Conservation (phyloP, 2,329 filamentous ascomycete genomes). For the Periconia digitata region DNA sequence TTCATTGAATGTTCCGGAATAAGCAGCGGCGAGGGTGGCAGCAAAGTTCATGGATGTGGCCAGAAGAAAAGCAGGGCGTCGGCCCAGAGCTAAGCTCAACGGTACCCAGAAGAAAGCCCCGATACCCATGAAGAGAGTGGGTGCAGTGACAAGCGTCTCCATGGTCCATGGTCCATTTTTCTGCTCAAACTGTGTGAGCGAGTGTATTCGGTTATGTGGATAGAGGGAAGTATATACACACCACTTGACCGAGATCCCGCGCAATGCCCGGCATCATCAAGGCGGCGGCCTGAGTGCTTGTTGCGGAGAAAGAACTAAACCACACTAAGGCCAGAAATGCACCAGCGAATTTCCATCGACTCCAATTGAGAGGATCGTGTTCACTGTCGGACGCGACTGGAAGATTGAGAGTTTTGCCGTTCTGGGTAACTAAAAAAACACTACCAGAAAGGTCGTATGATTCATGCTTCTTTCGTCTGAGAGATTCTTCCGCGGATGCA, state of each 20-base stretch:
- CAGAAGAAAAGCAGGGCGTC: slow-evolving; percentile 40
- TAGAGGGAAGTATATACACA: background rate
- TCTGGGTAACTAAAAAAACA: slow-evolving; percentile 25
- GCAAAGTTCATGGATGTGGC: slow-evolving; percentile 29
- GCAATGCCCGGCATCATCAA: slow-evolving; percentile 17
- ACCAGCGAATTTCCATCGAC: slow-evolving; percentile 19
- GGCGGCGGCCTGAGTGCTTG: slow-evolving; percentile 21
- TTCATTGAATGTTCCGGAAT: slow-evolving; percentile 25
- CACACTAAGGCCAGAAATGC: slow-evolving; percentile 19
- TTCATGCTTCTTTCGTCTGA: slow-evolving; percentile 21
- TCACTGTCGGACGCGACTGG: slow-evolving; percentile 28
- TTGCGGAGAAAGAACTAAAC: slow-evolving; percentile 16
- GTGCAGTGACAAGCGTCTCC: slow-evolving; percentile 27
- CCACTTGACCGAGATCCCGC: slow-evolving; percentile 17
- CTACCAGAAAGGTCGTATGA: slow-evolving; percentile 28
- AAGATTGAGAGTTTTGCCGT: slow-evolving; percentile 23
- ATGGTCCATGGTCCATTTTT: slow-evolving; percentile 24
- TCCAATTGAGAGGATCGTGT: slow-evolving; percentile 28
- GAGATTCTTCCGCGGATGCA: background rate
- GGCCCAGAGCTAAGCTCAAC: slow-evolving; percentile 40
- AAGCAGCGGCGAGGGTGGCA: slow-evolving; percentile 28
- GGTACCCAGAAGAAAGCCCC: slow-evolving; percentile 44
- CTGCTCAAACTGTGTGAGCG: slow-evolving; percentile 8
- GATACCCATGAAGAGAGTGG: slow-evolving; percentile 39
- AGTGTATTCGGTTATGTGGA: background rate